Percentiles rank a stretch among this genome's conserved stretches.
Evolutionary conservation across 1,139 yeast genomes (phyloP).

Genomic region (Diutina siamensis): DNA sequence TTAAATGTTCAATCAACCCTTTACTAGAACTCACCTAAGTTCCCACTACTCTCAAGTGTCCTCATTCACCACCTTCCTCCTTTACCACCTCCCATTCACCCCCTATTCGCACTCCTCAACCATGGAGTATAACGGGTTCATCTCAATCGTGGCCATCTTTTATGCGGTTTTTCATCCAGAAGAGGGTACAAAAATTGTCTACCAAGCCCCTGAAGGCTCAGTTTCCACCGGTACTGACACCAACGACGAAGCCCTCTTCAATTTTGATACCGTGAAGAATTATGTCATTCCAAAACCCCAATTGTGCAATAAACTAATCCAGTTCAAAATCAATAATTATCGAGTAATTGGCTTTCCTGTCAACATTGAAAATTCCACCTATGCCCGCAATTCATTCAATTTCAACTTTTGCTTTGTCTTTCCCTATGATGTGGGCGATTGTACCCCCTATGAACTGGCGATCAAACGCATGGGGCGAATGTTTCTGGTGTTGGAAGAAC

Average conservation of each 20-base stretch:
- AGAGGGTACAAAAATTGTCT: constrained; percentile 88
- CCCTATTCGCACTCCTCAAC: not conserved
- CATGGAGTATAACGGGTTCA: constrained; percentile 38
- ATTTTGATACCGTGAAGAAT: constrained; percentile 79
- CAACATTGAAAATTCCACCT: constrained; percentile 58
- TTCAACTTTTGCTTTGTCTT: constrained; percentile 92
- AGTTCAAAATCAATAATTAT: constrained; percentile 60
- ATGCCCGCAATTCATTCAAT: constrained; percentile 83
- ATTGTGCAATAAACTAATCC: constrained; percentile 69
- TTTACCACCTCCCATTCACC: too few relatives aligned
- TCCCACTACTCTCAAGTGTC: too few relatives aligned
- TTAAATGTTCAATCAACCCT: too few relatives aligned
- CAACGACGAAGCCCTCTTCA: constrained; percentile 34
- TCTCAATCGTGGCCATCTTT: constrained; percentile 77
- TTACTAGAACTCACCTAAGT: too few relatives aligned
- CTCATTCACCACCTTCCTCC: too few relatives aligned
- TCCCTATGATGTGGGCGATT: constrained; percentile 59
- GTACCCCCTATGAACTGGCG: constrained; percentile 79
- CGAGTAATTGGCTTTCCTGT: constrained; percentile 89
- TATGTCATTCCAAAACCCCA: constrained; percentile 91
- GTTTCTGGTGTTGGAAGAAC: constrained; percentile 88
- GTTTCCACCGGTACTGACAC: constrained; percentile 8
- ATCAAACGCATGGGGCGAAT: constrained; percentile 75
- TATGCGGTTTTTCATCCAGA: constrained; percentile 92
- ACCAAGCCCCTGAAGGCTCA: constrained; percentile 59